These are phyloP conservation scores for Taphrina communis DNA, from an alignment of 1,139 yeast species.

Conservation along the genomic window DNA sequence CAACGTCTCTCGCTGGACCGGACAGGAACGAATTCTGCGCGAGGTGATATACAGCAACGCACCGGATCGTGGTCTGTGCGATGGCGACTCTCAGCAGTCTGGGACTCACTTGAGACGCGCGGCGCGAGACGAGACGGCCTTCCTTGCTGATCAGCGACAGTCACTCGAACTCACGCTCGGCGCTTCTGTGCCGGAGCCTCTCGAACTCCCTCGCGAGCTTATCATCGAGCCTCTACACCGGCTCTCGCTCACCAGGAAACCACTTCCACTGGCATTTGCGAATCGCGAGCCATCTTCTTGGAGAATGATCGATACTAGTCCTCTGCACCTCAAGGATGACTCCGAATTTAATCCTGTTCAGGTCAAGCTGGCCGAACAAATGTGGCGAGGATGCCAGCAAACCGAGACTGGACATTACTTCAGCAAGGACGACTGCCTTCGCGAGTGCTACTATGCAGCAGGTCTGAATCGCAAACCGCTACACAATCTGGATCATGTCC, in stretches of 20 bases:
- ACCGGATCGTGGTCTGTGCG: conserved; percentile 10
- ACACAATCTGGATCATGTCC: conserved; percentile 1
- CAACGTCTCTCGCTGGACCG: conserved; percentile 6
- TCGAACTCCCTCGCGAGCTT: background rate
- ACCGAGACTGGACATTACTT: too few species aligned
- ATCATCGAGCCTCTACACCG: conserved; percentile 18
- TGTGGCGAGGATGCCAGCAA: background rate
- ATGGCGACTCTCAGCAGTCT: background rate
- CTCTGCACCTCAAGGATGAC: background rate
- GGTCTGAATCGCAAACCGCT: background rate
- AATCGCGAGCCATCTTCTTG: background rate
- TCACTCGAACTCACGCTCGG: background rate
- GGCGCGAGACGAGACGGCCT: background rate
- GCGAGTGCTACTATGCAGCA: conserved; percentile 8
- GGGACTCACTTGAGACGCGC: conserved; percentile 7
- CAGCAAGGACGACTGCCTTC: background rate
- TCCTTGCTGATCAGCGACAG: background rate
- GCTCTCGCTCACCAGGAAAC: background rate
- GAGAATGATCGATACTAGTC: background rate
- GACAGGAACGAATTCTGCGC: conserved; percentile 7
- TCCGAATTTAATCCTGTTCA: background rate
- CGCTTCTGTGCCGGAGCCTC: conserved; percentile 9
- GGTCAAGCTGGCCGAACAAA: background rate
- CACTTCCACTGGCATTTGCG: conserved; percentile 8
- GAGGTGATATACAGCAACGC: conserved; percentile 7